These are phyloP conservation scores for Phylloporus sp. DNA, from an alignment of 768 basidiomycete genomes.

Conservation along the genomic window DNA sequence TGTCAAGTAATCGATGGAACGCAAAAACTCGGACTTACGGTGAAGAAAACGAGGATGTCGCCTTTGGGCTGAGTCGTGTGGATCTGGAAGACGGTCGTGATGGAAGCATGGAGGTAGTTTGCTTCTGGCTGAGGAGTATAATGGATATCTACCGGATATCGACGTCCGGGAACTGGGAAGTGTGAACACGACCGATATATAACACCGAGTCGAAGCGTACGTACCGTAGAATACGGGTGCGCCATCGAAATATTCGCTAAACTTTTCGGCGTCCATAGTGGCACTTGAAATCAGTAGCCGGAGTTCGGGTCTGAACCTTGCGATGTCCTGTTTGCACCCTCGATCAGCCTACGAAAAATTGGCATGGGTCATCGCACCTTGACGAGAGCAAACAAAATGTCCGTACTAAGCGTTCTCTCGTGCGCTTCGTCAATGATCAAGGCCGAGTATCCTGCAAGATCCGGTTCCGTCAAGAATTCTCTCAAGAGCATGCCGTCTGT, in stretches of 20 bases:
- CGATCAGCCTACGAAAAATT: constrained; percentile 21
- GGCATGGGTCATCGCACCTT: constrained; percentile 63
- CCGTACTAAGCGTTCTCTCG: constrained; percentile 95
- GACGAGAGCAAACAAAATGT: constrained; percentile 96
- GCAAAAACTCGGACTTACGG: constrained; percentile 44
- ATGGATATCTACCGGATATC: constrained; percentile 96
- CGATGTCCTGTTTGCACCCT: constrained; percentile 70
- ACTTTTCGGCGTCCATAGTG: constrained; percentile 97
- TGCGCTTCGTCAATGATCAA: constrained; percentile 99
- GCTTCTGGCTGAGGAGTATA: constrained; percentile 99
- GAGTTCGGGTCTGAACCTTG: constrained; percentile 91
- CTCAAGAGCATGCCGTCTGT: constrained; percentile 98
- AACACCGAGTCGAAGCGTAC: constrained; percentile 20
- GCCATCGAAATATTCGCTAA: constrained; percentile 94
- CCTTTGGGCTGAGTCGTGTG: constrained; percentile 98
- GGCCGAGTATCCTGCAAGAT: constrained; percentile 89
- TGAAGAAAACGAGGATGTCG: constrained; percentile 96
- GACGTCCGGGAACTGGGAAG: constrained; percentile 82
- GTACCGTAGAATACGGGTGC: constrained; percentile 92
- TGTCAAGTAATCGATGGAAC: neutral
- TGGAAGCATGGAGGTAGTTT: constrained; percentile 96
- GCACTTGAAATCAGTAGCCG: constrained; percentile 92
- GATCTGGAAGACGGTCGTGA: constrained; percentile 98
- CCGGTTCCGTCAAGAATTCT: constrained; percentile 96
- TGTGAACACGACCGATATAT: constrained; percentile 3